Evolutionary conservation across 2,329 filamentous ascomycete species (phyloP).

Genomic region (Colletotrichum tofieldiae): DNA sequence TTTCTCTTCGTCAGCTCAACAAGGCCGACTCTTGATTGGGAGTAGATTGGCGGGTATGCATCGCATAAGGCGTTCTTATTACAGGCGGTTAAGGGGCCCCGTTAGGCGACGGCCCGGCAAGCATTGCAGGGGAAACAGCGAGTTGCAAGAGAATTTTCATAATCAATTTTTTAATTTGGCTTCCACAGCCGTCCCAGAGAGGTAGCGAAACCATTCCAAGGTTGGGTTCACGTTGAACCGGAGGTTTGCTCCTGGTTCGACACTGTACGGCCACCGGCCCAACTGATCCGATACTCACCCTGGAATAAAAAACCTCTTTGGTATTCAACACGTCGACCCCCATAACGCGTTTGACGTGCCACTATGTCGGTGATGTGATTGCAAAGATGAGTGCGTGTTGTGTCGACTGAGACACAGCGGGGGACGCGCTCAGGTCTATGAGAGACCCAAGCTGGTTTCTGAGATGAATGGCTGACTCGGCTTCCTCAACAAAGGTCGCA

Average conservation of each 20-base stretch:
- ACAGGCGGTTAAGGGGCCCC: conserved; percentile 19
- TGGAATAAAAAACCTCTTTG: conserved; percentile 17
- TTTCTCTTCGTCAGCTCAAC: conserved; percentile 19
- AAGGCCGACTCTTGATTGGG: not conserved
- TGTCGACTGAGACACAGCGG: conserved; percentile 33
- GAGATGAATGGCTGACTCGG: conserved; percentile 19
- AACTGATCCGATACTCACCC: conserved; percentile 10
- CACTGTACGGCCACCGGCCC: not conserved
- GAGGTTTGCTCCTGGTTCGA: conserved; percentile 2
- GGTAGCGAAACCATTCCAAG: not conserved
- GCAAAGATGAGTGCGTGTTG: conserved; percentile 10
- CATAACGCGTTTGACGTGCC: not conserved
- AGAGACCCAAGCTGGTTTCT: conserved; percentile 19
- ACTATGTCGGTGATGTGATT: conserved; percentile 6
- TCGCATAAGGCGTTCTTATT: conserved; percentile 39
- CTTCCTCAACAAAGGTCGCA: conserved; percentile 2
- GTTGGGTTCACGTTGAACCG: not conserved
- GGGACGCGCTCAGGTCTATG: conserved; percentile 6
- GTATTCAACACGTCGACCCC: not conserved
- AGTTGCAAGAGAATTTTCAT: conserved; percentile 2
- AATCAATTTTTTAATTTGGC: not conserved
- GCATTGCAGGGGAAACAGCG: conserved; percentile 28
- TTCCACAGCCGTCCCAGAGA: not conserved
- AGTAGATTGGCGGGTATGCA: conserved; percentile 32
- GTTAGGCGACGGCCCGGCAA: conserved; percentile 19